Percentiles rank a stretch among this genome's conserved stretches.
phyloP scores from a whole-genome alignment of 495 filamentous ascomycete species.

The Sphaerosporella brunnea region DNA sequence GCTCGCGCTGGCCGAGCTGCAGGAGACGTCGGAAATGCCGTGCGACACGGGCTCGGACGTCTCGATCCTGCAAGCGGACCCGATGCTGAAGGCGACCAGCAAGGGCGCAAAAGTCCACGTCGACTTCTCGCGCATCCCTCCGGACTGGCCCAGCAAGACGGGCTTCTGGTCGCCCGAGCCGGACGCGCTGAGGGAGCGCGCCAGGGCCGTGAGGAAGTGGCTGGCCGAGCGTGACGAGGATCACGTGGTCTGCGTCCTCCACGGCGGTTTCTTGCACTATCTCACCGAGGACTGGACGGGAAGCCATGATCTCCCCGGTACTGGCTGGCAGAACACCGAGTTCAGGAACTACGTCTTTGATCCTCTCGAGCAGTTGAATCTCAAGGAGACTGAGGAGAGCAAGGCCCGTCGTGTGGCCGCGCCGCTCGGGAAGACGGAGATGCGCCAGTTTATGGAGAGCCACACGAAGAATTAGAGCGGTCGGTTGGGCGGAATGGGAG shows the following conservation, averaged over 20 bases:
- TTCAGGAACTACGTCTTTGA: constrained; percentile 57
- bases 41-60: constrained; percentile 60
- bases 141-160: constrained; percentile 44
- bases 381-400: constrained; percentile 46
- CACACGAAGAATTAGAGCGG: not conserved
- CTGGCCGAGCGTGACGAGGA: constrained; percentile 35
- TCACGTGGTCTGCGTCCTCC: constrained; percentile 55
- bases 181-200: constrained; percentile 42
- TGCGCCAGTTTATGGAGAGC: constrained; percentile 10
- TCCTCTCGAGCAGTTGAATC: constrained; percentile 32
- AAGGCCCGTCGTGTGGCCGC: constrained; percentile 38
- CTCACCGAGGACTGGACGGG: constrained; percentile 69
- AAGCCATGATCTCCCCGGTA: constrained; percentile 37
- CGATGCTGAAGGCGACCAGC: constrained; percentile 29
- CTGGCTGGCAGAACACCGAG: constrained; percentile 75
- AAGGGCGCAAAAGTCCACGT: constrained; percentile 52
- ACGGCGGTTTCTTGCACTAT: constrained; percentile 57
- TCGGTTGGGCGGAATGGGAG: not conserved
- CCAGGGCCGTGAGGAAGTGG: constrained; percentile 47
- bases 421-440: constrained; percentile 23
- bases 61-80: constrained; percentile 38
- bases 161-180: constrained; percentile 52
- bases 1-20: constrained; percentile 57
- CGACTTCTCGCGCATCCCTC: constrained; percentile 26
- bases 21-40: constrained; percentile 58